These are phyloP conservation scores for Juglanconis sp. DNA, from an alignment of 2,329 filamentous ascomycete species.

Conservation along the genomic window DNA sequence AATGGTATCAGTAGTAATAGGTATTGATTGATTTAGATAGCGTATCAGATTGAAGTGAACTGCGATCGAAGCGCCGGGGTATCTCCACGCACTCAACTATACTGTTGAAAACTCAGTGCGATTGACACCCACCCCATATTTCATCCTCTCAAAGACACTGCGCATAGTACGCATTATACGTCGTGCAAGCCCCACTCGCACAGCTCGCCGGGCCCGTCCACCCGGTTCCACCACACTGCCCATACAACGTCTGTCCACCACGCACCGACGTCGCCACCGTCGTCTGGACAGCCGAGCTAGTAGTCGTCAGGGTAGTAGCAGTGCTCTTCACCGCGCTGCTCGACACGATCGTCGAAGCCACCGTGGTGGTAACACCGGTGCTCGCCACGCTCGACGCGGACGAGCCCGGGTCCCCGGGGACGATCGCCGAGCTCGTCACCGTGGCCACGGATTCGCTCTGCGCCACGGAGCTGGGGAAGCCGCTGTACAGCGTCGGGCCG, in stretches of 20 bases:
- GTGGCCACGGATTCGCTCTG: conserved; percentile 18
- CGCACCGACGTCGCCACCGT: conserved; percentile 2
- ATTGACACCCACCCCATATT: neutral
- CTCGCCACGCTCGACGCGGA: neutral
- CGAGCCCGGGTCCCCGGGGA: neutral
- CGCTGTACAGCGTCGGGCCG: conserved; percentile 19
- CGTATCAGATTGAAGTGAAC: no score
- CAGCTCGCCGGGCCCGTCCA: conserved; percentile 37
- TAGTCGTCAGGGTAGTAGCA: conserved; percentile 1
- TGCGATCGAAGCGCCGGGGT: no score
- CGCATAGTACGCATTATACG: conserved; percentile 39
- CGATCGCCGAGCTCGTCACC: conserved; percentile 15
- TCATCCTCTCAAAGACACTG: conserved; percentile 31
- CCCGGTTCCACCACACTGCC: conserved; percentile 41
- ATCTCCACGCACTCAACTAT: no score
- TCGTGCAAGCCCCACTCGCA: conserved; percentile 33
- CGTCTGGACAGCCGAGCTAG: conserved; percentile 2
- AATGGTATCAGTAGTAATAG: no score
- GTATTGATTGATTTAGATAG: no score
- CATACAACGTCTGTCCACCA: conserved; percentile 23
- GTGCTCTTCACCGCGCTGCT: neutral
- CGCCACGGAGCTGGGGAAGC: conserved; percentile 22
- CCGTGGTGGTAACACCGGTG: conserved; percentile 4
- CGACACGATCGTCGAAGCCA: neutral
- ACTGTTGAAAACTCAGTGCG: neutral